A percentile compares a stretch with the other conserved stretches of the same genome.
These are phyloP conservation scores for Leccinum fibrillosum DNA, from an alignment of 768 basidiomycete genomes.

Conservation along the genomic window DNA sequence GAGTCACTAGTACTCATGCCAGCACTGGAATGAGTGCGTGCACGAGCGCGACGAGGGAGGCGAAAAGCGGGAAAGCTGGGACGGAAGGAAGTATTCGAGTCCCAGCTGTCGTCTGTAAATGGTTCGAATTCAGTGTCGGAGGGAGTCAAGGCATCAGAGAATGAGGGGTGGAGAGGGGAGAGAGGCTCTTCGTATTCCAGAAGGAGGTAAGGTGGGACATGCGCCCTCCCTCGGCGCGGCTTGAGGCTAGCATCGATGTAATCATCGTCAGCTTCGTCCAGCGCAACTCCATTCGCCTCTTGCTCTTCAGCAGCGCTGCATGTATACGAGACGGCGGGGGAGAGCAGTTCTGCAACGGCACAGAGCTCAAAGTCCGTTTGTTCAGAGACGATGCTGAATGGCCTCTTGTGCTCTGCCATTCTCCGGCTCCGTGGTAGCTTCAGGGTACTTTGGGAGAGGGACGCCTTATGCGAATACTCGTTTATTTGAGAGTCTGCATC, in stretches of 20 bases:
- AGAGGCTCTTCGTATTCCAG: constrained; percentile 31
- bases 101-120: constrained; percentile 28
- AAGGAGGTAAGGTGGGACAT: constrained; percentile 23
- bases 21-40: constrained; percentile 26
- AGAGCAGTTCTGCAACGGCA: constrained; percentile 49
- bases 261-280: constrained; percentile 30
- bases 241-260: constrained; percentile 28
- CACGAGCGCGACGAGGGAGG: constrained; percentile 32
- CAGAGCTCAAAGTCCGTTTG: constrained; percentile 48
- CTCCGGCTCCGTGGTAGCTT: constrained; percentile 18
- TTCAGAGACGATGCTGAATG: constrained; percentile 43
- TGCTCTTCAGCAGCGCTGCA: constrained; percentile 25
- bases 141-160: constrained; percentile 18
- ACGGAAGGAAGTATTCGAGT: constrained; percentile 18
- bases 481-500: constrained; percentile 13
- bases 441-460: constrained; percentile 24
- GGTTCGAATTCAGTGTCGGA: constrained; percentile 37
- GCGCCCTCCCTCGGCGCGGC: constrained; percentile 6
- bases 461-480: constrained; percentile 21
- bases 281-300: constrained; percentile 15
- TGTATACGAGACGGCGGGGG: constrained; percentile 29
- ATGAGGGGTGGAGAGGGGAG: constrained; percentile 23
- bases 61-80: constrained; percentile 27
- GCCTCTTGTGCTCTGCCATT: constrained; percentile 30
- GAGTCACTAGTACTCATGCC: constrained; percentile 35